A percentile compares a stretch with the other conserved stretches of the same genome.
Evolutionary conservation across 1,284 basidiomycete species (phyloP).

Genomic region (Volvariella surrecta): DNA sequence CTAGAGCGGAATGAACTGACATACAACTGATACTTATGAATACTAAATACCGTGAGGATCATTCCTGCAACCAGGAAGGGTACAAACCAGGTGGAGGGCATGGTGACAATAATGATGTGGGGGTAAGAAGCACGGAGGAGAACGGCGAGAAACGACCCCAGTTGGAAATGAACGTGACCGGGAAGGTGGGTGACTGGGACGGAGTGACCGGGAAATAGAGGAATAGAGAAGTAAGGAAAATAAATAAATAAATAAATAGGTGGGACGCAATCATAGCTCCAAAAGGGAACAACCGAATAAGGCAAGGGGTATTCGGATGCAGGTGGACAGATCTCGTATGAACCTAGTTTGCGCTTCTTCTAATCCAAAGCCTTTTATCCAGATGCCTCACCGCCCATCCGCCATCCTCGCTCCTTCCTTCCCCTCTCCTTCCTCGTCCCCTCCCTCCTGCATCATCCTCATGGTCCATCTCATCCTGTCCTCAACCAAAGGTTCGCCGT

Average conservation of each 20-base stretch:
- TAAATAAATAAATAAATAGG: not conserved
- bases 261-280: not conserved
- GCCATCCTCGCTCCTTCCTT: constrained; percentile 15
- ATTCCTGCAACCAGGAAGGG: constrained; percentile 59
- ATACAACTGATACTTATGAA: not conserved
- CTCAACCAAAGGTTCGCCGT: constrained; percentile 35
- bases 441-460: constrained; percentile 16
- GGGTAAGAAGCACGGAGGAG: constrained; percentile 8
- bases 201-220: constrained; percentile 5
- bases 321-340: constrained; percentile 20
- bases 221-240: constrained; percentile 2
- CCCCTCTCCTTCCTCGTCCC: constrained; percentile 17
- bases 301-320: constrained; percentile 3
- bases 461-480: constrained; percentile 62
- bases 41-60: constrained; percentile 59
- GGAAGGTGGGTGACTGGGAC: constrained; percentile 12
- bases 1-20: constrained; percentile 24
- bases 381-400: constrained; percentile 19
- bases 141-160: constrained; percentile 8
- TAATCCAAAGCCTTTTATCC: constrained; percentile 30
- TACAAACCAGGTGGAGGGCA: constrained; percentile 41
- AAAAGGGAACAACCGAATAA: constrained; percentile 9
- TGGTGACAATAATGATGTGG: constrained; percentile 21
- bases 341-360: constrained; percentile 19
- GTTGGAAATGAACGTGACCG: constrained; percentile 16